Evolutionary conservation across 129 eudicot genomes (phyloP), one percentile per base, ranked within the genome.

Genomic region (Tanacetum coccineum): DNA sequence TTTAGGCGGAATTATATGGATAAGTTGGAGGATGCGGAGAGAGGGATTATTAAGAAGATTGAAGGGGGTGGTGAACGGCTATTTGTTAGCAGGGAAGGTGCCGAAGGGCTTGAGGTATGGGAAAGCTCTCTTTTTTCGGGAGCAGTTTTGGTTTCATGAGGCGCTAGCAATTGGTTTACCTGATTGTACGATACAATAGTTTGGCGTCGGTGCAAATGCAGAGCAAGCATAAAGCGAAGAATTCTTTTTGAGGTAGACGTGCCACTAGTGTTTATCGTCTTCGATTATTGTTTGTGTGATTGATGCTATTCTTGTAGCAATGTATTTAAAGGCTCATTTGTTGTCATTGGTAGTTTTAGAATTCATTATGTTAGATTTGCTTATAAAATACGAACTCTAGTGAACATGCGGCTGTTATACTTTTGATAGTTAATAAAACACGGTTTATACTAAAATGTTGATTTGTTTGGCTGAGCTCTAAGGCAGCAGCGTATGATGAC

Each of bases 61-160:
- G 95, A 86, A 78, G 96, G 99, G 4, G 99, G 92, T 50, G 96
- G 96, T 25, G 88, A 93, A 62, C 80, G 99, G 71, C 88, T 93
- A 12, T 93, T 84, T 72, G 89, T 93, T 76, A 77, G 86, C 32
- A 86, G 99, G 78, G 96, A 93, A 75, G 75, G 84, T 69, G 92
- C 81, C 7, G 99, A 93, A 70, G 99, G 99, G 56, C 85, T 93
- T 77, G 99, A 93, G 76, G 99, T 93, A 50, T 93, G 99, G 99
- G 86, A 93, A 69, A 93, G 95, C 74, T 87, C 95, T 9, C 75
- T 74, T 50, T 74, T 71, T 56, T 87, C 95, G 0, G 95, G 90
- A 28, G 78, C 76, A 2, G 72, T 79, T 59, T 76, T 78, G 15
- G 72, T 78, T 70, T 67, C 28, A 52, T 86, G 78, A 89, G 75